Evolutionary conservation across 345 rosid species (phyloP).

Genomic region (Pistacia vera): DNA sequence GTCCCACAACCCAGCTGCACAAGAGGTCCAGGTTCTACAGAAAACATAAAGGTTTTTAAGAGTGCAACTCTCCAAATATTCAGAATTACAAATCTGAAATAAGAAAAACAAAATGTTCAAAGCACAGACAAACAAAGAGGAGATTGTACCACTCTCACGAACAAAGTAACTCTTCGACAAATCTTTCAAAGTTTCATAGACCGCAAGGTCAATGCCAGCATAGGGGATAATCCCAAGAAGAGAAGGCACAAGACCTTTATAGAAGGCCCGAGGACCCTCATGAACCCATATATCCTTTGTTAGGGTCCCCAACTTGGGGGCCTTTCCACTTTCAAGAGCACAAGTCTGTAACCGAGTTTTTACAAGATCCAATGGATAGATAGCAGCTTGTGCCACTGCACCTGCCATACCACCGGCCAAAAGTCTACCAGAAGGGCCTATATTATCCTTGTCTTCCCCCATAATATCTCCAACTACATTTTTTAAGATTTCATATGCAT

Average conservation of each 20-base stretch:
- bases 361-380: constrained; percentile 95
- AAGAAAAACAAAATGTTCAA: not conserved
- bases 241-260: constrained; percentile 91
- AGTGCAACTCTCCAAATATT: not conserved
- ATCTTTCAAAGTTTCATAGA: constrained; percentile 91
- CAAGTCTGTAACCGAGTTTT: constrained; percentile 91
- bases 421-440: constrained; percentile 80
- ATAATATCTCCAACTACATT: constrained; percentile 41
- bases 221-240: constrained; percentile 92
- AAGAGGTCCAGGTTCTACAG: constrained; percentile 85
- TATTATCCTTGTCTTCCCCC: constrained; percentile 58
- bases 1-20: constrained; percentile 92
- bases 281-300: constrained; percentile 81
- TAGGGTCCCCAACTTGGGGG: constrained; percentile 62
- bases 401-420: constrained; percentile 94
- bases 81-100: not conserved
- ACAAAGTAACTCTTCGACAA: constrained; percentile 72
- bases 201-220: constrained; percentile 96
- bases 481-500: constrained; percentile 81
- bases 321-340: constrained; percentile 66
- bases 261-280: constrained; percentile 94
- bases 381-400: constrained; percentile 89
- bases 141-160: constrained; percentile 61
- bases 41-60: constrained; percentile 5
- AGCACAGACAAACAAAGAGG: constrained; percentile 1